Conservation (phyloP, 495 filamentous ascomycete genomes). For the Aspergillus heteromorphus region DNA sequence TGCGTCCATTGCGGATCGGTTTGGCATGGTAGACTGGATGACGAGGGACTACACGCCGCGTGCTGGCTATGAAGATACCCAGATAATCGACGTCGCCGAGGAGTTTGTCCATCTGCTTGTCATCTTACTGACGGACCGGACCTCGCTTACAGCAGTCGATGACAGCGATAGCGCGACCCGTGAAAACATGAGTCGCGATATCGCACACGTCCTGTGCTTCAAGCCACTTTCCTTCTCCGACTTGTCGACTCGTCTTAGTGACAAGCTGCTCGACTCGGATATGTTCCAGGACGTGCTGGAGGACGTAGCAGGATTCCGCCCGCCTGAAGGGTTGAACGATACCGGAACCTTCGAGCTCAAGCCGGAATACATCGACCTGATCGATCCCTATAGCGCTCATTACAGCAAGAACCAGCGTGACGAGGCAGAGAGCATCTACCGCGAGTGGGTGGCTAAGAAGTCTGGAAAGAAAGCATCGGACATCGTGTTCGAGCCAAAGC, state of each 20-base stretch:
- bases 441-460: constrained; percentile 79
- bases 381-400: constrained; percentile 92
- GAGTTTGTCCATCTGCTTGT: constrained; percentile 94
- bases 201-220: constrained; percentile 92
- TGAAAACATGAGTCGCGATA: constrained; percentile 75
- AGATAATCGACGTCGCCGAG: constrained; percentile 88
- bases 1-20: constrained; percentile 86
- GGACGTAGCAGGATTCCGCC: constrained; percentile 80
- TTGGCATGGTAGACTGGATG: constrained; percentile 86
- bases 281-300: constrained; percentile 83
- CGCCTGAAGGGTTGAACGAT: constrained; percentile 87
- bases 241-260: constrained; percentile 63
- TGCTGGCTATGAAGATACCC: constrained; percentile 68
- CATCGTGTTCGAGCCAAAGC: constrained; percentile 87
- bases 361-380: constrained; percentile 70
- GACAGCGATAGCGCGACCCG: constrained; percentile 61
- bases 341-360: constrained; percentile 92
- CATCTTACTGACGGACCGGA: constrained; percentile 81
- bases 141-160: constrained; percentile 65
- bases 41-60: constrained; percentile 69
- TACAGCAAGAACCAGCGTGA: constrained; percentile 97
- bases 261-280: constrained; percentile 57
- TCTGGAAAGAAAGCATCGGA: constrained; percentile 75
- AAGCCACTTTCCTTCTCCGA: constrained; percentile 93
- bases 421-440: constrained; percentile 85